Evolutionary conservation across 805 yeast species (phyloP), one percentile per base, ranked within the genome.

Genomic region (Sungouiozyma ichnusensis): DNA sequence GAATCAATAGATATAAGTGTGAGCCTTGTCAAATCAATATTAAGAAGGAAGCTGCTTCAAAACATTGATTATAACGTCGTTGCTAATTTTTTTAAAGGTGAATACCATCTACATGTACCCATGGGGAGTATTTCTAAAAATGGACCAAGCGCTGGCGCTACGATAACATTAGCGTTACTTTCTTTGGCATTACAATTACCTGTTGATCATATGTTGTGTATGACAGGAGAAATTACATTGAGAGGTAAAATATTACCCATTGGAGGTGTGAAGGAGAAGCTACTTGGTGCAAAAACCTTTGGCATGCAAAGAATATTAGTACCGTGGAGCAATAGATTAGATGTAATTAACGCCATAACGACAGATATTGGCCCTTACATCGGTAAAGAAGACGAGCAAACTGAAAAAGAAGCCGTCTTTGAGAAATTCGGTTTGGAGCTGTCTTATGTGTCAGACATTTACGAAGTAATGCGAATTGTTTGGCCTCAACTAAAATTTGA

Each of bases 221-320:
- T 85, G 94, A 85, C 94, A 1, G 95, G 95, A 46, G 95, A 85
- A 55, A 72, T 85, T 36, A 82, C 95, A 0, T 73, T 85, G 35
- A 79, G 92, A 1, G 94, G 94, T 33, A 81, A 81, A 57, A 85
- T 85, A 0, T 67, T 84, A 42, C 80, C 87, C 33, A 88, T 86
- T 47, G 96, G 96, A 35, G 96, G 85, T 1, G 71, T 85, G 48
- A 77, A 85, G 53, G 95, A 85, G 60, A 90, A 90, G 68, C 72
- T 85, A 17, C 77, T 90, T 47, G 97, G 97, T 16, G 97, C 97
- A 3, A 85, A 85, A 69, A 75, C 95, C 58, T 81, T 90, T 27
- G 97, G 96, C 11, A 92, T 94, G 43, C 76, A 71, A 49, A 83
- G 86, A 2, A 76, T 92, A 38, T 80, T 90, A 39, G 85, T 90